These are phyloP conservation scores for Aspergillus bombycis DNA, from an alignment of 2,329 filamentous ascomycete genomes.

Conservation along the genomic window DNA sequence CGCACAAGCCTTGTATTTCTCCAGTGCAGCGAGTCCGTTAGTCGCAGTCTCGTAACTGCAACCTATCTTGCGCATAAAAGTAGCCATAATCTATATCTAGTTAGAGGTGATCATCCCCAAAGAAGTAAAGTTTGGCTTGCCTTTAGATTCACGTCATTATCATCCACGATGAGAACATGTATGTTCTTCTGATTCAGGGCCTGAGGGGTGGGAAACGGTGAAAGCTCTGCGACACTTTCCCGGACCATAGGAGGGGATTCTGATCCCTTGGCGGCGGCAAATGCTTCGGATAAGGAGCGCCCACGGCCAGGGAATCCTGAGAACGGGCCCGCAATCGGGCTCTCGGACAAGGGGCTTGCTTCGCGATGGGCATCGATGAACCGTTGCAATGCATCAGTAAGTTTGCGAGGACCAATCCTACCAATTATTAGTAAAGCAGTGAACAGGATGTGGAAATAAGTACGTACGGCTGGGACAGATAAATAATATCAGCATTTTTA, in stretches of 20 bases:
- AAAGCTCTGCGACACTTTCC: constrained; percentile 19
- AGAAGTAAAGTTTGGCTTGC: constrained; percentile 10
- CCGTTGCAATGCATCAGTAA: constrained; percentile 26
- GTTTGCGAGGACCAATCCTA: constrained; percentile 33
- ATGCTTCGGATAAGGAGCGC: constrained; percentile 20
- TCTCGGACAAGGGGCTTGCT: neutral
- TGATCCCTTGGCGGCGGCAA: constrained; percentile 17
- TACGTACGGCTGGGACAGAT: constrained; percentile 33
- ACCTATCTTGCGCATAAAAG: constrained; percentile 43
- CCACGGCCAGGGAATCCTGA: constrained; percentile 13
- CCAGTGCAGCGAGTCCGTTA: constrained; percentile 43
- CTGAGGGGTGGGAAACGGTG: constrained; percentile 5
- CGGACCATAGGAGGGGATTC: constrained; percentile 22
- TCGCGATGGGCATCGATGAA: constrained; percentile 5
- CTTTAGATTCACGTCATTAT: constrained; percentile 47
- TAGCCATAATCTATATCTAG: constrained; percentile 35
- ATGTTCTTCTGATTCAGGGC: constrained; percentile 7
- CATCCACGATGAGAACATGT: constrained; percentile 45
- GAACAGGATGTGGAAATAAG: neutral
- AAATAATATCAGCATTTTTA: constrained; percentile 23
- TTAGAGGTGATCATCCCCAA: neutral
- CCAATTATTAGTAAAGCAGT: constrained; percentile 13
- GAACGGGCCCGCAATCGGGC: constrained; percentile 12
- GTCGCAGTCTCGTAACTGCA: constrained; percentile 40
- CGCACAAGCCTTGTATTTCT: constrained; percentile 35